phyloP scores from a whole-genome alignment of 2,329 filamentous ascomycete genomes.

The Aspergillus fijiensis region DNA sequence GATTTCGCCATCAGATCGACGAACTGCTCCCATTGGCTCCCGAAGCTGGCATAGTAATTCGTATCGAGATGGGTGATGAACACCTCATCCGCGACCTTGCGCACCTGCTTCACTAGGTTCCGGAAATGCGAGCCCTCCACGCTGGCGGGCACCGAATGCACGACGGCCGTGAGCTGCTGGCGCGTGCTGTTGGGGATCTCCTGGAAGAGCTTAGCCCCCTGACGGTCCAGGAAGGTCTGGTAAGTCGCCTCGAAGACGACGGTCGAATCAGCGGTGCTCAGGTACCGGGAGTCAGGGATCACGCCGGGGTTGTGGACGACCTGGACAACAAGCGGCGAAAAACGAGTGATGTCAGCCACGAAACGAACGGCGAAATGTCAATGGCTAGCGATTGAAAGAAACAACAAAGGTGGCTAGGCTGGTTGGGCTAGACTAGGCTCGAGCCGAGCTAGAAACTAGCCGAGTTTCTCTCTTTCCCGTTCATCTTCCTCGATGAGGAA shows the following conservation, averaged over 20 bases:
- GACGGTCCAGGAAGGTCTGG: conserved; percentile 36
- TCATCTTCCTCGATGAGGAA: background rate
- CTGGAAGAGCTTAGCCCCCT: conserved; percentile 33
- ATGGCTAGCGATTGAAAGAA: no score
- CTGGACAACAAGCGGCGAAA: conserved; percentile 18
- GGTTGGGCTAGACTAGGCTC: background rate
- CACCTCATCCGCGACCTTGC: conserved; percentile 38
- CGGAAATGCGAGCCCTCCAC: conserved; percentile 32
- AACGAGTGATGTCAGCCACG: no score
- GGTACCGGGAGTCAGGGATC: conserved; percentile 43
- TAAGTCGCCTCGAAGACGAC: conserved; percentile 49
- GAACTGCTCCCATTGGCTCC: conserved; percentile 38
- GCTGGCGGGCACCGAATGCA: conserved; percentile 40
- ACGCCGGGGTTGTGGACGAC: conserved; percentile 50
- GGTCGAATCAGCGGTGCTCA: conserved; percentile 45
- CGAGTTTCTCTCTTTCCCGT: background rate
- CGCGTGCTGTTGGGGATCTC: conserved; percentile 34
- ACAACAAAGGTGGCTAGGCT: background rate
- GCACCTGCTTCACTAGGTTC: conserved; percentile 36
- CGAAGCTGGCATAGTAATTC: conserved; percentile 45
- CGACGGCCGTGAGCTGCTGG: conserved; percentile 34
- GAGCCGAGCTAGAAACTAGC: background rate
- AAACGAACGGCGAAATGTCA: no score
- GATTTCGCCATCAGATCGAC: conserved; percentile 34
- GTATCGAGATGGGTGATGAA: conserved; percentile 42